Base-by-base conservation (phyloP, 1,284 basidiomycete genomes). In the Ceratobasidium sp. region DNA sequence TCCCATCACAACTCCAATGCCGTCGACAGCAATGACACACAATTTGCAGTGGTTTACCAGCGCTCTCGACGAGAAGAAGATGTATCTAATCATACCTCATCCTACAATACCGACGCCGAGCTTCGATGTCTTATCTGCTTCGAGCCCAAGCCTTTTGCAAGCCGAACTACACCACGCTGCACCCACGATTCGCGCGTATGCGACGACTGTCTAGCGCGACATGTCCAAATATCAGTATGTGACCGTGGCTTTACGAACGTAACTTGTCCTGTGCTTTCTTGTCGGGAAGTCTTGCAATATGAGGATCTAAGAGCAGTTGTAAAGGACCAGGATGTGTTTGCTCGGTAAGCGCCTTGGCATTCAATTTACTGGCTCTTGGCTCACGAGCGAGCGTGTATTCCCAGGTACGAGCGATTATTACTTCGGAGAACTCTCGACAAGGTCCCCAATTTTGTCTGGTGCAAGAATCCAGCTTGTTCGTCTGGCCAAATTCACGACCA, bases 391-490 rank as follows among this genome's bases (percentile, higher is more conserved):
- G 22, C 10, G 8, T 20, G 10, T 20, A 6, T n/a, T 60, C 15
- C 15, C 20, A 62, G 58, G 38, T 62, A 49, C 29, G 58, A 62
- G 45, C n/a, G 45, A 7, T 50, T 62, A 20, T 34, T 62, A 20
- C 8, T 62, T 7, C 43, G 58, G 34, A 47, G 58, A 38, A n/a
- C 29, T 22, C 45, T 62, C 27, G 42, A 62, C 17, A n/a, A 27
- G 17, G 2, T 62, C 43, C 42, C 27, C 8, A 50, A 62, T 27
- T 62, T 62, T 50, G 58, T 62, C 29, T 62, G 58, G 58, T 62
- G 58, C 50, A 62, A 62, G 27, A 62, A 62, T 31, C 43, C 58
- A 25, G 22, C 34, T 7, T 62, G 58, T 29, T 35, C 58, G 45
- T 62, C 45, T 2, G 58, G 58, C 3, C 58, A 62, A 45, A 49